Percentiles rank a stretch among this genome's conserved stretches.
These are phyloP conservation scores for Fusarium paranaense DNA, from an alignment of 2,329 filamentous ascomycete species.

Conservation along the genomic window DNA sequence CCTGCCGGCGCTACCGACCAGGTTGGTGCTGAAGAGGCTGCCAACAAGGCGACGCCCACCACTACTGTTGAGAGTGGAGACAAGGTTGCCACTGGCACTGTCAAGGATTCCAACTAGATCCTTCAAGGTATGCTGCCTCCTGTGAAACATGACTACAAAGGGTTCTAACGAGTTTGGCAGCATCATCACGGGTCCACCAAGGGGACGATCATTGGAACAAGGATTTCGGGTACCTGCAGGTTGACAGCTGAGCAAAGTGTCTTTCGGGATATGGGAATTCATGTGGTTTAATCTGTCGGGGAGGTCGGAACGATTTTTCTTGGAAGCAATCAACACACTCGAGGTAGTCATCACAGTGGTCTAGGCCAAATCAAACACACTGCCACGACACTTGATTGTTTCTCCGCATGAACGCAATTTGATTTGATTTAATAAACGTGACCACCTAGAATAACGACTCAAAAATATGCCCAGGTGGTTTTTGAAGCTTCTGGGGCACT, in stretches of 20 bases:
- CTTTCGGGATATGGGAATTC: constrained; percentile 6
- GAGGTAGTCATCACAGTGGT: neutral
- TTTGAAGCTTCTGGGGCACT: neutral
- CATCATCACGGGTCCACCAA: neutral
- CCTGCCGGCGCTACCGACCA: neutral
- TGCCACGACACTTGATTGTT: neutral
- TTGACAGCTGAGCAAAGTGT: constrained; percentile 3
- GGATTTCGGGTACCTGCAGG: constrained; percentile 10
- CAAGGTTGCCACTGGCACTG: neutral
- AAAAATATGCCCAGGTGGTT: neutral
- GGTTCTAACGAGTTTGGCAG: neutral
- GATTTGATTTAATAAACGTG: neutral
- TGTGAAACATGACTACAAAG: neutral
- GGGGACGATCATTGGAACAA: neutral
- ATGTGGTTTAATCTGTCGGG: constrained; percentile 2
- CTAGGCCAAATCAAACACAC: neutral
- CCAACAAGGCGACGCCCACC: neutral
- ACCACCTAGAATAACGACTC: neutral
- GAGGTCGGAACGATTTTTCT: neutral
- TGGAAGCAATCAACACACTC: neutral
- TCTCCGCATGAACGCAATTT: neutral
- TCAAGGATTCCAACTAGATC: neutral
- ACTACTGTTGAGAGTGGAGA: neutral
- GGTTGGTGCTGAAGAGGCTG: neutral
- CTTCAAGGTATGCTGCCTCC: neutral